Evolutionary conservation across 116 monocot genomes (phyloP).

Genomic region (Thalassia testudinum): DNA sequence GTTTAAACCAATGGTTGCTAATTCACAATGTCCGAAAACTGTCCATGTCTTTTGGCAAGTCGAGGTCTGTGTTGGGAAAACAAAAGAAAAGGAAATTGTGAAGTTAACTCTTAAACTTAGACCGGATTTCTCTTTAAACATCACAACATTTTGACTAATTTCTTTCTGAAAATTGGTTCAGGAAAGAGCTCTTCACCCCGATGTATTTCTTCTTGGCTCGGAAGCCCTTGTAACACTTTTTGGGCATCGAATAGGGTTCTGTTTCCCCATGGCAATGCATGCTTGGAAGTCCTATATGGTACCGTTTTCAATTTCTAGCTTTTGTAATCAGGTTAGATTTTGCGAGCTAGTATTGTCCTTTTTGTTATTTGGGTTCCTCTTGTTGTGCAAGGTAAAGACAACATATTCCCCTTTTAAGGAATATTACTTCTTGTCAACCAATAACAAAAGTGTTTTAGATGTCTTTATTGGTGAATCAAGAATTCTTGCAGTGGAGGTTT

Average conservation of each 20-base stretch:
- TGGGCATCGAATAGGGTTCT: background rate
- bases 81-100: no score
- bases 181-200: slow-evolving; percentile 93
- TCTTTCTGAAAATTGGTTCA: slow-evolving; percentile 16
- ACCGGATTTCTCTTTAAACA: background rate
- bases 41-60: no score
- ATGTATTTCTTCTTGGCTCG: slow-evolving; percentile 87
- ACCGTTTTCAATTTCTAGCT: background rate
- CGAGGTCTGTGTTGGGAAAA: no score
- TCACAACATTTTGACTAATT: background rate
- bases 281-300: no score
- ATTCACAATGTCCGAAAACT: background rate
- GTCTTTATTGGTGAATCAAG: background rate
- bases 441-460: background rate
- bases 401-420: background rate
- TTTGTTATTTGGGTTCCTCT: no score
- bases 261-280: background rate
- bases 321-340: background rate
- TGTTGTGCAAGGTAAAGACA: background rate
- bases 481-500: background rate
- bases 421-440: no score
- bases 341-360: background rate
- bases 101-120: no score
- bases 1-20: background rate
- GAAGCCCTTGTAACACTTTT: slow-evolving; percentile 25